phyloP scores from a whole-genome alignment of 75 land plant genomes.

The Pinus albicaulis region DNA sequence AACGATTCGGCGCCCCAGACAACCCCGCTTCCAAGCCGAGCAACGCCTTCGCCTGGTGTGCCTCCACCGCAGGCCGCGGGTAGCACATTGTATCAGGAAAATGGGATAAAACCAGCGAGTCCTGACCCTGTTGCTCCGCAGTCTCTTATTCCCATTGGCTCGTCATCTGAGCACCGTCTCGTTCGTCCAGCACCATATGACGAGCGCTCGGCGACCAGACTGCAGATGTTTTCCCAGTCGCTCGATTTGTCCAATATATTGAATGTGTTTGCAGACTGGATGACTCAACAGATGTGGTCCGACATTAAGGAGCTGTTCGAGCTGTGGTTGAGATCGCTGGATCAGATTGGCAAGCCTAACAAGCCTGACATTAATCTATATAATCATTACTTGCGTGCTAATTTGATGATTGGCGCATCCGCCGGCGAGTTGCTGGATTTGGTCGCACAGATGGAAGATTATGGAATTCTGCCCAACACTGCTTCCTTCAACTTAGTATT shows the following conservation, averaged over 20 bases:
- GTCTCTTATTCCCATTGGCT: conserved; percentile 7
- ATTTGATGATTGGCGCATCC: conserved; percentile 40
- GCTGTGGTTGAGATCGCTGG: conserved; percentile 52
- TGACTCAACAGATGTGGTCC: conserved; percentile 41
- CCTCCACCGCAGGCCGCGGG: conserved; percentile 40
- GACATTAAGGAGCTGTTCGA: conserved; percentile 66
- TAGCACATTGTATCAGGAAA: conserved; percentile 39
- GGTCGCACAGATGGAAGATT: conserved; percentile 50
- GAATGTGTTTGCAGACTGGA: conserved; percentile 52
- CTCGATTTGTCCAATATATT: conserved; percentile 23
- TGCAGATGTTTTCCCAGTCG: conserved; percentile 26
- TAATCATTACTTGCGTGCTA: conserved; percentile 62
- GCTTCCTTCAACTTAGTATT: conserved; percentile 69
- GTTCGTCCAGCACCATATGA: not conserved
- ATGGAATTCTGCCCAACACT: conserved; percentile 42
- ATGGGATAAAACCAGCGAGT: conserved; percentile 22
- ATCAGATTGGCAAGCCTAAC: conserved; percentile 60
- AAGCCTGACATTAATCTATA: conserved; percentile 52
- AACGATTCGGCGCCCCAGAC: conserved; percentile 9
- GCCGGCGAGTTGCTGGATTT: conserved; percentile 51
- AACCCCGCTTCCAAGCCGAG: not conserved
- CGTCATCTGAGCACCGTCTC: not conserved
- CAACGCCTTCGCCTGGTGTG: conserved; percentile 21
- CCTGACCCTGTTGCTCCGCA: not conserved
- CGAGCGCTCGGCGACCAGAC: not conserved